phyloP scores from a whole-genome alignment of 129 eudicot species.

The Ambrosia trifida region DNA sequence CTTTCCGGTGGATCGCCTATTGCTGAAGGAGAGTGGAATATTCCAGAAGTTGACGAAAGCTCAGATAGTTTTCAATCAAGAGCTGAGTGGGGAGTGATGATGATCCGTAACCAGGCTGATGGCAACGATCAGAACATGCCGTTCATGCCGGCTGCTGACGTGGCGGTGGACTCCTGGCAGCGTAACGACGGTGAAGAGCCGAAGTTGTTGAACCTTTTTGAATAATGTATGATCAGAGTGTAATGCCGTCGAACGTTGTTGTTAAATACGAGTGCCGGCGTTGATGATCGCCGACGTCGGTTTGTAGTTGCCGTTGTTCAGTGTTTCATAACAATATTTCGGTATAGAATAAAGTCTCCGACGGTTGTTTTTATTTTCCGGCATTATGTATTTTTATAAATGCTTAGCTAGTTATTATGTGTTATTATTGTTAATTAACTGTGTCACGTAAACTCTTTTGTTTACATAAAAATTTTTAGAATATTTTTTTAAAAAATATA shows the following conservation, averaged over 20 bases:
- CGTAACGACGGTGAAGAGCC: constrained; percentile 39
- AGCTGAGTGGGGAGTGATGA: constrained; percentile 22
- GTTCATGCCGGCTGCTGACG: constrained; percentile 30
- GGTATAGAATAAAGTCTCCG: not conserved
- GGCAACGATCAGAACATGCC: not conserved
- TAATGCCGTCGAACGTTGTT: constrained; percentile 1
- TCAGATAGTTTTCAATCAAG: constrained; percentile 27
- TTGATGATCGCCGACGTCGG: not conserved
- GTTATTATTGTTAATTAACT: too few relatives aligned
- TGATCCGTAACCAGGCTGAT: constrained; percentile 7
- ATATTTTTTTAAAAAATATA: too few relatives aligned
- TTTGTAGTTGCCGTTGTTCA: not conserved
- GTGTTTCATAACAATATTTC: not conserved
- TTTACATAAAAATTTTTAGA: too few relatives aligned
- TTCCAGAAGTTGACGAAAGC: constrained; percentile 28
- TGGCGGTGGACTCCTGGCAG: constrained; percentile 31
- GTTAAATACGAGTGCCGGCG: not conserved
- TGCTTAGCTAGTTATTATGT: too few relatives aligned
- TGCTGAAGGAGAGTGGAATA: constrained; percentile 2
- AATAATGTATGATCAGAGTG: constrained; percentile 8
- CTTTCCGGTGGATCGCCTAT: constrained; percentile 59
- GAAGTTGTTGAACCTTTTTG: constrained; percentile 65
- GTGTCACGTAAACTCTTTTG: too few relatives aligned
- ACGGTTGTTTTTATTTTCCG: too few relatives aligned
- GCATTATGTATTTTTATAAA: too few relatives aligned